Evolutionary conservation across 306 rosid species (phyloP).

Genomic region (Acacia confusa): DNA sequence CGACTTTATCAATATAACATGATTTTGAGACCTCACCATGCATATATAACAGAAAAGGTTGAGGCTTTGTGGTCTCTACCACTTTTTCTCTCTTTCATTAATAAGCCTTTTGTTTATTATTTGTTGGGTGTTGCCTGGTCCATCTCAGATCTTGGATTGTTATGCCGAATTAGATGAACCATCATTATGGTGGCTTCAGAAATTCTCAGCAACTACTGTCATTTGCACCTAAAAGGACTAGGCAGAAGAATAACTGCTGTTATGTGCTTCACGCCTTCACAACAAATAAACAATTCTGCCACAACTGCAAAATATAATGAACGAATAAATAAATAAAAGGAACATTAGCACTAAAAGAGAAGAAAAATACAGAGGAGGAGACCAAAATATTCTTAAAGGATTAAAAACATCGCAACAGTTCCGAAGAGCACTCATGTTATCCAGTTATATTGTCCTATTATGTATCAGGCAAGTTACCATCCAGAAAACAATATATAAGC

Average conservation of each 20-base stretch:
- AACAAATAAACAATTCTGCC: neutral
- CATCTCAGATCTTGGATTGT: slow-evolving; percentile 57
- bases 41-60: slow-evolving; percentile 40
- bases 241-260: slow-evolving; percentile 9
- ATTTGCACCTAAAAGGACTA: slow-evolving; percentile 45
- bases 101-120: slow-evolving; percentile 21
- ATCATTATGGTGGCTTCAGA: slow-evolving; percentile 41
- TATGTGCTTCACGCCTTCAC: slow-evolving; percentile 33
- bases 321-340: neutral
- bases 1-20: slow-evolving; percentile 46
- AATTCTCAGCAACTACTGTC: slow-evolving; percentile 41
- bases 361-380: neutral
- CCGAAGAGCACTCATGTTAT: neutral
- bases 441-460: slow-evolving; percentile 28
- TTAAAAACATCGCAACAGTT: neutral
- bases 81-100: slow-evolving; percentile 7
- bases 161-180: slow-evolving; percentile 53
- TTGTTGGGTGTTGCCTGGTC: slow-evolving; percentile 56
- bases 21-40: slow-evolving; percentile 76
- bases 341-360: neutral
- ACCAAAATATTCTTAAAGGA: neutral
- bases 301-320: neutral
- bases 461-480: slow-evolving; percentile 6
- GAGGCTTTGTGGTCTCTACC: slow-evolving; percentile 34
- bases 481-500: slow-evolving; percentile 35